These are phyloP conservation scores for Calycina herbarum DNA, from an alignment of 2,329 filamentous ascomycete species.

Conservation along the genomic window DNA sequence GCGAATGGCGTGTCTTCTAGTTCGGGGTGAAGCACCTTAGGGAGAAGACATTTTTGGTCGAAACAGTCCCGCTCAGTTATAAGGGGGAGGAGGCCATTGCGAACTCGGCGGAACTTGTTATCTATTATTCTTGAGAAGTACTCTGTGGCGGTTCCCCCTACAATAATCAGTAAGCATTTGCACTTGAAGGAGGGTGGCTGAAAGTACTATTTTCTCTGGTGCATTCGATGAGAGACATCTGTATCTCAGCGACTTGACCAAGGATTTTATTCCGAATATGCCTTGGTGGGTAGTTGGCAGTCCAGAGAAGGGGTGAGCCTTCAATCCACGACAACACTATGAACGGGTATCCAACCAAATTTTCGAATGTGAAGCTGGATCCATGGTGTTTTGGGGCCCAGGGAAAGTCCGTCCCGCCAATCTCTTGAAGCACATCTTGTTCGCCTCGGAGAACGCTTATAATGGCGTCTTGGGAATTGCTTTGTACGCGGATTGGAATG, in stretches of 20 bases:
- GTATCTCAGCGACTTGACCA: conserved; percentile 2
- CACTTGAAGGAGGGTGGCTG: no score
- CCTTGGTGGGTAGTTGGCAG: neutral
- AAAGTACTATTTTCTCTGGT: neutral
- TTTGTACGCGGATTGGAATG: conserved; percentile 2
- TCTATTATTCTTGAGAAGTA: no score
- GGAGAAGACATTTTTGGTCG: no score
- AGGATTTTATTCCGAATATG: neutral
- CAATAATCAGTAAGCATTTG: no score
- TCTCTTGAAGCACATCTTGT: neutral
- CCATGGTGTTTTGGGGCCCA: neutral
- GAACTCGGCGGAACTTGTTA: no score
- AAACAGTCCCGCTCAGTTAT: no score
- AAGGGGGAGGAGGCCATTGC: no score
- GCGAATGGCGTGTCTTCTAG: no score
- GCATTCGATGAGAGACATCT: conserved; percentile 1
- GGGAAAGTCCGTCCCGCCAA: neutral
- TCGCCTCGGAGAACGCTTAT: neutral
- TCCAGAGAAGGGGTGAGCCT: neutral
- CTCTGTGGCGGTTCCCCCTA: no score
- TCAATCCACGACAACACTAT: neutral
- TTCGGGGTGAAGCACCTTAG: no score
- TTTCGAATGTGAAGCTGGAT: conserved; percentile 7
- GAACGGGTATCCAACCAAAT: conserved; percentile 5
- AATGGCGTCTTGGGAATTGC: neutral